Conservation (phyloP, 1,139 yeast genomes). For the Scheffersomyces quercinus region DNA sequence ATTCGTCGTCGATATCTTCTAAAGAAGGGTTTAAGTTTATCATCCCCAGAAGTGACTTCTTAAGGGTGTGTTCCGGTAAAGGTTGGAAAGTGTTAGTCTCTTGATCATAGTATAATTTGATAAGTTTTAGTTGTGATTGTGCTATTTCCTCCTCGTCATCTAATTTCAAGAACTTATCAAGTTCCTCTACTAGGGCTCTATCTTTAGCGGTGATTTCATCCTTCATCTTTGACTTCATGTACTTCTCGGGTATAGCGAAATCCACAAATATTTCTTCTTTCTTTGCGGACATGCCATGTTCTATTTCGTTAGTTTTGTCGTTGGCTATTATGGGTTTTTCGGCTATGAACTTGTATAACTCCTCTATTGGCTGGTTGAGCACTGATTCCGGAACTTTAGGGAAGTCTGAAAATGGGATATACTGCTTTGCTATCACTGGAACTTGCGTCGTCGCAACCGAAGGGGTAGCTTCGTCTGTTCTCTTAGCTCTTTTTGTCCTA, state of each 20-base stretch:
- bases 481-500: too few species aligned
- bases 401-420: slow-evolving; percentile 28
- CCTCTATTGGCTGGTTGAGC: slow-evolving; percentile 16
- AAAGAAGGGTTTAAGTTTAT: slow-evolving; percentile 37
- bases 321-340: slow-evolving; percentile 6
- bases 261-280: slow-evolving; percentile 18
- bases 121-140: slow-evolving; percentile 26
- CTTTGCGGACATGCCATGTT: slow-evolving; percentile 2
- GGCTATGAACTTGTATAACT: slow-evolving; percentile 20
- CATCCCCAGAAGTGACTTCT: slow-evolving; percentile 43
- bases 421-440: slow-evolving; percentile 5
- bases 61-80: slow-evolving; percentile 39
- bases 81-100: slow-evolving; percentile 28
- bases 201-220: slow-evolving; percentile 27
- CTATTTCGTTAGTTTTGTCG: slow-evolving; percentile 5
- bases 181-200: slow-evolving; percentile 25
- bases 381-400: slow-evolving; percentile 32
- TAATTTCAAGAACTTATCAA: slow-evolving; percentile 26
- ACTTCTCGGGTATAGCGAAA: slow-evolving; percentile 34
- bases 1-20: slow-evolving; percentile 40
- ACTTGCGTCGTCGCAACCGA: too few species aligned
- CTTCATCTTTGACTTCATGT: slow-evolving; percentile 23
- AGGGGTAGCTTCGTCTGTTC: too few species aligned
- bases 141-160: slow-evolving; percentile 26
- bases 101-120: slow-evolving; percentile 30